Evolutionary conservation across 768 basidiomycete genomes (phyloP), one percentile per base, ranked within the genome.

Genomic region (Tephrocybe sp.): DNA sequence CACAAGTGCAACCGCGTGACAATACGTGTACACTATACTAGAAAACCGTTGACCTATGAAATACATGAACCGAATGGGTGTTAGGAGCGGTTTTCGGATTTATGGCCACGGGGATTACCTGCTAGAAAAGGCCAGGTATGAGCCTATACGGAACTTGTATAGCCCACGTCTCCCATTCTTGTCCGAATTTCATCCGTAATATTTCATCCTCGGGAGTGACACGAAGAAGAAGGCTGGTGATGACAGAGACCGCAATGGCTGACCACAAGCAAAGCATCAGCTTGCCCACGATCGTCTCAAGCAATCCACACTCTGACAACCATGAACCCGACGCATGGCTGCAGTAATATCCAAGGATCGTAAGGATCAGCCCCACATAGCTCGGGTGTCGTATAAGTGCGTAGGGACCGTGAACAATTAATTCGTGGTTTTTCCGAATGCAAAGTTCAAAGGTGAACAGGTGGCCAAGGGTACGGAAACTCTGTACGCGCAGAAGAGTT

Each of bases 371-470:
- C 9, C 62, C 68, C 13, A 60, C 61, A 49, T 74, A 74, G 54
- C 70, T 70, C 3, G 73, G 73, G 50, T 74, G 71, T 31, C 71
- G 64, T 13, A 72, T 61, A 38, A 63, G 44, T 4, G 68, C 50
- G 45, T 74, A 74, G 1, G 70, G 72, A 1, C 72, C 70, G 2
- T 54, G 29, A 0, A 62, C 63, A 23, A 73, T 41, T 42, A 75
- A 66, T 31, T 27, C 46, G 49, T 75, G 72, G n/a, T 64, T 54
- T 24, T 64, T 55, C 41, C 53, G 62, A 15, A 73, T 61, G 45
- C 62, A 63, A 5, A 73, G 61, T 38, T 71, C 67, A 45, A 73
- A 73, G 1, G 68, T 73, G 59, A 73, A 74, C 11, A 66, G 55
- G 4, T 52, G 53, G 18, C 71, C 71, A 8, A 75, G 64, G 2